A percentile compares a stretch with the other conserved stretches of the same genome.
Evolutionary conservation across 805 yeast species (phyloP).

Genomic region (Wickerhamomyces queroliae): DNA sequence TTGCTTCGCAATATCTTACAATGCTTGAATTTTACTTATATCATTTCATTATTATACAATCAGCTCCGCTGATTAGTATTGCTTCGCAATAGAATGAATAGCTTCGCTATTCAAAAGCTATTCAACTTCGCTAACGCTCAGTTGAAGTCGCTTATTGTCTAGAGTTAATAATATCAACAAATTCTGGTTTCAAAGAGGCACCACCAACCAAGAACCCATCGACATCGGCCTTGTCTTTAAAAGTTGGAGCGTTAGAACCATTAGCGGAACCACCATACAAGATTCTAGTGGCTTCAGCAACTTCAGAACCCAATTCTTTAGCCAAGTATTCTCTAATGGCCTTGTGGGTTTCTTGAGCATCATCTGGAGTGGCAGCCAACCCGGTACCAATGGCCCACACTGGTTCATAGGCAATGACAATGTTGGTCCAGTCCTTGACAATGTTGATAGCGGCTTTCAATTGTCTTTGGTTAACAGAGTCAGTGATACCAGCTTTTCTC

Average conservation of each 20-base stretch:
- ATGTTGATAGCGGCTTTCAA: conserved; percentile 79
- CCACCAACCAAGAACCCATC: conserved; percentile 99
- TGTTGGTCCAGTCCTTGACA: conserved; percentile 81
- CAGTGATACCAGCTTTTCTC: conserved; percentile 83
- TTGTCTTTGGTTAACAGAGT: conserved; percentile 84
- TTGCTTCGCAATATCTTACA: too few species aligned
- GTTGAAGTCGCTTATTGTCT: conserved; percentile 74
- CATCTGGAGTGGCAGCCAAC: conserved; percentile 96
- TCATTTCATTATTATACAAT: too few species aligned
- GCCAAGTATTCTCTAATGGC: conserved; percentile 80
- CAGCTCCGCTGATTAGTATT: too few species aligned
- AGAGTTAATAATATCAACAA: conserved; percentile 89
- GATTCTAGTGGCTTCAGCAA: conserved; percentile 79
- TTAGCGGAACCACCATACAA: conserved; percentile 98
- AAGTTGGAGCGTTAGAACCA: conserved; percentile 85
- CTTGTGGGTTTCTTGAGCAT: conserved; percentile 93
- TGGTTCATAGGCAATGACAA: conserved; percentile 98
- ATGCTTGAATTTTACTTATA: too few species aligned
- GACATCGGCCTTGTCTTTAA: conserved; percentile 88
- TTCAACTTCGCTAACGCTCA: too few species aligned
- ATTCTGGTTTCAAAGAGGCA: conserved; percentile 98
- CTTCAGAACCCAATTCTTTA: conserved; percentile 68
- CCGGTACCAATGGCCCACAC: conserved; percentile 99
- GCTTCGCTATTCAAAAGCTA: too few species aligned
- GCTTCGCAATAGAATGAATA: too few species aligned